Evolutionary conservation across 108 stramenopile genomes (phyloP).

Genomic region (Bacterosira constricta): DNA sequence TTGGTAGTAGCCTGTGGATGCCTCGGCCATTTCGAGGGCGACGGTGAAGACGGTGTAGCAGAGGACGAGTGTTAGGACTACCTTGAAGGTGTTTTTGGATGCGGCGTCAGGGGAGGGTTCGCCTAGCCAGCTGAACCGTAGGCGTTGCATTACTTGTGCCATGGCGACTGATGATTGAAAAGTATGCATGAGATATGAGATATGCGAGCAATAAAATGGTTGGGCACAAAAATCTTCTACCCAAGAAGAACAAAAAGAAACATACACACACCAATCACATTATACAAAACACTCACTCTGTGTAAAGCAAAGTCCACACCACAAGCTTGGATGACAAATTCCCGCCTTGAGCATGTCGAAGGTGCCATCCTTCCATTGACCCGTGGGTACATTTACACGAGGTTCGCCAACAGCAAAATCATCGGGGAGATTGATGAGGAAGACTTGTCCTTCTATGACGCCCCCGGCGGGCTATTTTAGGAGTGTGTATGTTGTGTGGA

Average conservation of each 20-base stretch:
- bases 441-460: slow-evolving; percentile 77
- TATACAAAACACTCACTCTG: slow-evolving; percentile 41
- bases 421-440: slow-evolving; percentile 63
- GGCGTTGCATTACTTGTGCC: slow-evolving; percentile 84
- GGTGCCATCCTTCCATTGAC: slow-evolving; percentile 81
- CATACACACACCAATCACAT: background rate
- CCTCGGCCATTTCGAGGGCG: slow-evolving; percentile 51
- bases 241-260: background rate
- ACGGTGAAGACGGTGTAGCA: slow-evolving; percentile 64
- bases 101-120: slow-evolving; percentile 48
- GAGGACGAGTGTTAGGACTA: slow-evolving; percentile 58
- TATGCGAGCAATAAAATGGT: background rate
- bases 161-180: slow-evolving; percentile 52
- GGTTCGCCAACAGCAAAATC: slow-evolving; percentile 47
- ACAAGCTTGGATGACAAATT: slow-evolving; percentile 66
- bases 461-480: slow-evolving; percentile 60
- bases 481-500: background rate
- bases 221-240: background rate
- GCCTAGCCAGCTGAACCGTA: slow-evolving; percentile 85
- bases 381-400: slow-evolving; percentile 64
- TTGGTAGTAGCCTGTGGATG: slow-evolving; percentile 31
- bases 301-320: slow-evolving; percentile 73
- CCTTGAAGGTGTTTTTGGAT: slow-evolving; percentile 68
- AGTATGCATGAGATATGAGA: background rate
- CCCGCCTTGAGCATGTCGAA: slow-evolving; percentile 69